A percentile compares a stretch with the other conserved stretches of the same genome.
These are phyloP conservation scores for Eucalyptus shirleyi DNA, from an alignment of 345 rosid species.

Conservation along the genomic window DNA sequence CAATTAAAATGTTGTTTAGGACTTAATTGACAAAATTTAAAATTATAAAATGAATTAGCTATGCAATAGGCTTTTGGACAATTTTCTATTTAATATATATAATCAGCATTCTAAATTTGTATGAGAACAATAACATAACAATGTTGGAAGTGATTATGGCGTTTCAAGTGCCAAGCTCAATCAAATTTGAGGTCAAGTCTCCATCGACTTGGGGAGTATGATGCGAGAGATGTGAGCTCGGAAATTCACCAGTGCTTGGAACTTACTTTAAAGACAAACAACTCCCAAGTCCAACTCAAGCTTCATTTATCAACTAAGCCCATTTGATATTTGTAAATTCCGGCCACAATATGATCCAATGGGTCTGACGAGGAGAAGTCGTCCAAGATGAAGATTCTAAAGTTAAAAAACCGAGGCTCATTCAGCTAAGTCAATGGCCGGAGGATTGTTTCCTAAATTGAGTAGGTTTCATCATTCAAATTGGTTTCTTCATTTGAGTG, in stretches of 20 bases:
- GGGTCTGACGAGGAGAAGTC: background rate
- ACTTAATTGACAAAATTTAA: too few relatives aligned
- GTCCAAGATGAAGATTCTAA: background rate
- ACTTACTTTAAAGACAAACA: background rate
- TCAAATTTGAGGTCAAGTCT: background rate
- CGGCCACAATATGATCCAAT: background rate
- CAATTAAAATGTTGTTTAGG: rapidly evolving
- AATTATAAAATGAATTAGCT: too few relatives aligned
- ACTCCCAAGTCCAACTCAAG: background rate
- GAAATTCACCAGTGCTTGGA: background rate
- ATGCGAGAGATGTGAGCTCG: background rate
- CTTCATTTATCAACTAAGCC: background rate
- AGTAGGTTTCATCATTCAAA: background rate
- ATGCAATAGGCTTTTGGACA: too few relatives aligned
- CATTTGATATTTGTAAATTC: background rate
- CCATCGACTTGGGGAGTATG: background rate
- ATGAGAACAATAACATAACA: background rate
- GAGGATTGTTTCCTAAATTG: background rate
- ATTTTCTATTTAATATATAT: too few relatives aligned
- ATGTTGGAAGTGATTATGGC: background rate
- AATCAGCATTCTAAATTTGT: background rate
- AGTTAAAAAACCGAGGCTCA: background rate
- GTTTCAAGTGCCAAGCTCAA: background rate
- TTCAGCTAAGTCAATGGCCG: background rate
- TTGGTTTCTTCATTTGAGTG: background rate